Conservation (phyloP, 768 basidiomycete species). For the Serendipita sp. region DNA sequence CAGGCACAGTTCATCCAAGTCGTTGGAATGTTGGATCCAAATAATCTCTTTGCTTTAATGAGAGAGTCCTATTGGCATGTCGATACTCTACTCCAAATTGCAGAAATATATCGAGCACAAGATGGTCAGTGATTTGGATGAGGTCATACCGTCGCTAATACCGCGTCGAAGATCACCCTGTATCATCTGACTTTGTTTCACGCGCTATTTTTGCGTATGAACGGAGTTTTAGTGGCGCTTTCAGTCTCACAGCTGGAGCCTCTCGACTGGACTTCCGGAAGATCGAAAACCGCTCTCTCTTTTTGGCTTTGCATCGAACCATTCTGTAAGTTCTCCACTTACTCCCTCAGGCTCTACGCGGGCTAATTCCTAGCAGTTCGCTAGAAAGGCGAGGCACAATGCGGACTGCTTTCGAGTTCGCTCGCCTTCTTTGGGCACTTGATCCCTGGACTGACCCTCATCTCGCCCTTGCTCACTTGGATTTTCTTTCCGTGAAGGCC, state of each 20-base stretch:
- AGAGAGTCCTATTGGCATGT: conserved; percentile 77
- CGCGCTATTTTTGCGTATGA: conserved; percentile 91
- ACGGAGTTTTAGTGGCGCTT: conserved; percentile 71
- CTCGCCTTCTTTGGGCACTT: conserved; percentile 66
- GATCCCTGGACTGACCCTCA: conserved; percentile 86
- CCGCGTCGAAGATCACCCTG: conserved; percentile 45
- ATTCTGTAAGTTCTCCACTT: conserved; percentile 40
- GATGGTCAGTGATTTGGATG: conserved; percentile 41
- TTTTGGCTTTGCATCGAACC: conserved; percentile 72
- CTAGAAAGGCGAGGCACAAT: conserved; percentile 79
- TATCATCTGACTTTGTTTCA: conserved; percentile 77
- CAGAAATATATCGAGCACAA: conserved; percentile 71
- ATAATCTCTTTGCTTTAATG: conserved; percentile 62
- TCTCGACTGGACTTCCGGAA: conserved; percentile 79
- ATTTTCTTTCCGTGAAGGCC: conserved; percentile 70
- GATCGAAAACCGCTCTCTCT: conserved; percentile 88
- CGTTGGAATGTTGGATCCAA: conserved; percentile 75
- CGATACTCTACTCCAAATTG: conserved; percentile 76
- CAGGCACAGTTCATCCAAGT: conserved; percentile 68
- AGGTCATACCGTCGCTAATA: background rate
- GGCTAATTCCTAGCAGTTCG: conserved; percentile 33
- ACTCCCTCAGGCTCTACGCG: background rate
- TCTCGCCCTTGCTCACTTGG: conserved; percentile 66
- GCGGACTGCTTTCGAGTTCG: conserved; percentile 82
- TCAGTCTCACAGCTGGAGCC: conserved; percentile 66